A percentile compares a stretch with the other conserved stretches of the same genome.
These are phyloP conservation scores for Herpetomonas samuelpessoai DNA, from an alignment of 208 protist genomes.

Conservation along the genomic window DNA sequence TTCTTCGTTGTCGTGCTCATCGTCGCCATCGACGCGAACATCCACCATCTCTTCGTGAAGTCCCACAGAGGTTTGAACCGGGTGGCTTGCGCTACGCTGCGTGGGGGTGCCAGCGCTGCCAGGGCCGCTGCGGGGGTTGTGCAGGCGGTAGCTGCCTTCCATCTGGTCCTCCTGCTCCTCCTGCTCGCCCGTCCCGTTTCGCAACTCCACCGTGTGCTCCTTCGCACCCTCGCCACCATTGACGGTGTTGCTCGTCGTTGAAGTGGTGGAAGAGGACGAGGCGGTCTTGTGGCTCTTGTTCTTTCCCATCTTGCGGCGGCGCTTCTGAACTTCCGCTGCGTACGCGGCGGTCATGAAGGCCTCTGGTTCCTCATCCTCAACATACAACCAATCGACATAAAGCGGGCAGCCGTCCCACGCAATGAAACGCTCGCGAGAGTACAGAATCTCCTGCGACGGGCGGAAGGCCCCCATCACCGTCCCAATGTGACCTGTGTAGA, in stretches of 20 bases:
- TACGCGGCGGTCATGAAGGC: constrained; percentile 8
- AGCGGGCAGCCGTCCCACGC: constrained; percentile 44
- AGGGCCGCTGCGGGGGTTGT: background rate
- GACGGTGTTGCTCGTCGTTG: background rate
- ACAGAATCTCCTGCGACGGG: constrained; percentile 11
- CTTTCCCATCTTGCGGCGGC: background rate
- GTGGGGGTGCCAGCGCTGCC: too few relatives aligned
- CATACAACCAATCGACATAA: constrained; percentile 32
- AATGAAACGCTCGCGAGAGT: constrained; percentile 28
- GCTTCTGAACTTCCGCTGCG: background rate
- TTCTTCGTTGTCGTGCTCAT: constrained; percentile 7
- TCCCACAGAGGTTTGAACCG: too few relatives aligned
- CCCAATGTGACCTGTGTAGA: constrained; percentile 47
- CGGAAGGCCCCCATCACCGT: constrained; percentile 50
- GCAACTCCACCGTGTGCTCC: too few relatives aligned
- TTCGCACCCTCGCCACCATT: background rate
- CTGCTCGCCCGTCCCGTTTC: background rate
- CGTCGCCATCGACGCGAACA: background rate
- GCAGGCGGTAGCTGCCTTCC: background rate
- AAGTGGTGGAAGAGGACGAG: background rate
- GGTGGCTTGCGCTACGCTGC: too few relatives aligned
- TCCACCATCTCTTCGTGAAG: too few relatives aligned
- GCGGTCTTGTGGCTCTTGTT: background rate
- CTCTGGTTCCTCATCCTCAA: constrained; percentile 18
- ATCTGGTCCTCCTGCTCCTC: background rate